Evolutionary conservation across 164 flowering plant genomes (phyloP), one percentile per base, ranked within the genome.

Genomic region (Macadamia integrifolia): DNA sequence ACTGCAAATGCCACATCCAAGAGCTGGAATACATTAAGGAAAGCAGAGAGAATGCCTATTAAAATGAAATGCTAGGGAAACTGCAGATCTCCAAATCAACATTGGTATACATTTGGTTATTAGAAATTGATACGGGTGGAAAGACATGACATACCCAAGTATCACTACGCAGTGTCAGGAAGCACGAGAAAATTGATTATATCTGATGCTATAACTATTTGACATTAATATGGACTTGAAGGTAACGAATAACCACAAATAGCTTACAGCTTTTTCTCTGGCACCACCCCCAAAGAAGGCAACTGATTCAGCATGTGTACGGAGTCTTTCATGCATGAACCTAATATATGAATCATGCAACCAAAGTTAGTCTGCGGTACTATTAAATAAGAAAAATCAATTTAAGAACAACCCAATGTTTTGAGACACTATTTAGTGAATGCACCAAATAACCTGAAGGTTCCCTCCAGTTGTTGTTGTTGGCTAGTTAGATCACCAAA

Each of bases 201-300:
- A 9, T 6, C 23, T 23, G 9, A 43, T 9, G 9, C 48, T 9
- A 43, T 43, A 43, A 43, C 48, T 43, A 5, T 9, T 46, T 11
- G 13, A 46, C 9, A 9, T 46, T 3, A 46, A 46, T 46, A 46
- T 8, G 9, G 13, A 46, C 1, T 46, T 9, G 50, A 46, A 3
- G 50, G 50, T 46, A 9, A 46, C 1, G 9, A 46, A 11, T 46
- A 46, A 63, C 50, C 48, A 29, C 29, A 77, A 68, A 77, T 50
- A 72, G 62, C 92, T 75, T 84, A 94, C 99, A 79, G 86, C 83
- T 81, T 78, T 92, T 80, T 95, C 99, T 71, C 99, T 81, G 60
- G 91, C 79, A 74, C 99, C 99, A 64, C 99, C 99, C 14, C 99
- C 99, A 78, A 95, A 95, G 82, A 95, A 95, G 72, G 99, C 99